phyloP scores from a whole-genome alignment of 176 grass and related monocot genomes.

The Raddia guianensis region DNA sequence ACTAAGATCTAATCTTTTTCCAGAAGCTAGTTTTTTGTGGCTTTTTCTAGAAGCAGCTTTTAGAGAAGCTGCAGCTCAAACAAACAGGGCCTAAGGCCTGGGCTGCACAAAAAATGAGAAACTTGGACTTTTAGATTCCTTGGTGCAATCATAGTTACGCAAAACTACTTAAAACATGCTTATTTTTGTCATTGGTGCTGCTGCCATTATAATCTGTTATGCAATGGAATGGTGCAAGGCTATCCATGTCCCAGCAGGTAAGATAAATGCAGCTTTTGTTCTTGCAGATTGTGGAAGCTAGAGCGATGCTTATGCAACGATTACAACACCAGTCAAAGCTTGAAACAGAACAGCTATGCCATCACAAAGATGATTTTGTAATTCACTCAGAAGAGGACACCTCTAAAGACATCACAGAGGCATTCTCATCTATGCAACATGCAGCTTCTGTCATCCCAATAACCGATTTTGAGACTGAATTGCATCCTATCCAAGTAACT shows the following conservation, averaged over 20 bases:
- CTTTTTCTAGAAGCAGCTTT: too few species aligned
- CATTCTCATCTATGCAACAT: constrained; percentile 35
- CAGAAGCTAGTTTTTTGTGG: too few species aligned
- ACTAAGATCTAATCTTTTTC: too few species aligned
- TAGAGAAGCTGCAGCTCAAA: too few species aligned
- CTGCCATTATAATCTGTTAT: constrained; percentile 12
- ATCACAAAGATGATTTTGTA: constrained; percentile 42
- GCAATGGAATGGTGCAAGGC: neutral
- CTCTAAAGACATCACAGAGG: constrained; percentile 41
- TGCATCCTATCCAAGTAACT: constrained; percentile 63
- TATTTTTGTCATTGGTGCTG: neutral
- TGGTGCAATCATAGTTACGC: neutral
- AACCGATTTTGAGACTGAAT: constrained; percentile 66
- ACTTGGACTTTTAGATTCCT: neutral
- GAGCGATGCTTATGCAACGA: constrained; percentile 78
- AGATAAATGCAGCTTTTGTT: constrained; percentile 36
- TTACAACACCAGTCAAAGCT: constrained; percentile 66
- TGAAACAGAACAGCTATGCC: constrained; percentile 49
- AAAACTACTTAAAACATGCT: neutral
- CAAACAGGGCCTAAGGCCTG: neutral
- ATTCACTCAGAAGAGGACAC: constrained; percentile 30
- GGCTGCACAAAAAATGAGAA: constrained; percentile 7
- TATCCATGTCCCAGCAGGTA: neutral
- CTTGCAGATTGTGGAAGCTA: constrained; percentile 89
- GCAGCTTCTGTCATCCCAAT: constrained; percentile 38